Evolutionary conservation across 352 stramenopile genomes (phyloP), one percentile per base, ranked within the genome.

Genomic region (Pythium aphanidermatum): DNA sequence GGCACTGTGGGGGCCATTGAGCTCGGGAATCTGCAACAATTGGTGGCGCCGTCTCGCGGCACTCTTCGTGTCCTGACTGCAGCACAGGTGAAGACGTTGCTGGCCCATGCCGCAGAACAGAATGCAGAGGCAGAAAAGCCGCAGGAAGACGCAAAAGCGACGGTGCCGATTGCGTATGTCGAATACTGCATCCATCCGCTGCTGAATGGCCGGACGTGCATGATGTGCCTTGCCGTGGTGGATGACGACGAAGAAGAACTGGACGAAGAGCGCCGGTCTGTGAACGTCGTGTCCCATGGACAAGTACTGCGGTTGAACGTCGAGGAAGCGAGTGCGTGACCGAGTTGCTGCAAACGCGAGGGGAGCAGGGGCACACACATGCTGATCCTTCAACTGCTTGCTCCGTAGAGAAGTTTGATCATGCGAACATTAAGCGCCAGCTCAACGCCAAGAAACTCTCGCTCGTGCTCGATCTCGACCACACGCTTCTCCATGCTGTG

Each of bases 401-500:
- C 53, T 51, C 25, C 23, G n/a, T 47, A 89, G 83, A 90, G 65
- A 86, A 87, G 64, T 88, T 92, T 35, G 80, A 92, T 52, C 78
- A 62, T 47, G 75, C 86, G 42, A 95, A 89, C 44, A 86, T 95
- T 21, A 68, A 83, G 34, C 82, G 88, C 25, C 74, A 98, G 39
- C 74, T 93, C 21, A 62, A 79, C 21, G 61, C 71, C 26, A 92
- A 88, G 55, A 97, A 98, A 55, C 63, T 99, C 17, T 96, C 82
- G 29, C 63, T 99, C 11, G 93, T 98, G 24, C 70, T 99, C 26
- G 96, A 99, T 81, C 68, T 99, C 25, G 96, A 99, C 69, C 95
- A 98, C 66, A 99, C 96, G 3, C 66, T 99, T 34, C 70, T 99
- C 5, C 96, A 99, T 69, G 94, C 95, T 19, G 81, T 93, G 40